phyloP scores from a whole-genome alignment of 1,284 basidiomycete genomes.

The Malassezia japonica region DNA sequence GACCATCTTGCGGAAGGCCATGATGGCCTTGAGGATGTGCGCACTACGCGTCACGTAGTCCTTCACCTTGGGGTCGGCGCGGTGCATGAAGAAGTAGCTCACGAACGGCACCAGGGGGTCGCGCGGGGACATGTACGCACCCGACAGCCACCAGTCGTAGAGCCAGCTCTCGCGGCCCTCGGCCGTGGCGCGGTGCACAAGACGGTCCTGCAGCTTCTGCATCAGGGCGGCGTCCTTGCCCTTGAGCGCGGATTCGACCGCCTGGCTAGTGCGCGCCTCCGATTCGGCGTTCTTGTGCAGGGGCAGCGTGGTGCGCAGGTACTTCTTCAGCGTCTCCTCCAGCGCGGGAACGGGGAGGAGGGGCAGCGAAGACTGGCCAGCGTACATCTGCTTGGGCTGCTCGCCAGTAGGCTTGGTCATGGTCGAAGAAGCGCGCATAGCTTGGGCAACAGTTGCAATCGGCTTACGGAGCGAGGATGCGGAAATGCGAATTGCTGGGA shows the following conservation, averaged over 20 bases:
- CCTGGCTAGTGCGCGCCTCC: slow-evolving; percentile 29
- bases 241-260: slow-evolving; percentile 53
- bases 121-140: slow-evolving; percentile 57
- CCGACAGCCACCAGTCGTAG: slow-evolving; percentile 94
- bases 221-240: slow-evolving; percentile 66
- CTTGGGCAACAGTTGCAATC: neutral
- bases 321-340: slow-evolving; percentile 42
- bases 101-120: slow-evolving; percentile 88
- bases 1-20: slow-evolving; percentile 40
- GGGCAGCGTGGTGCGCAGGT: slow-evolving; percentile 37
- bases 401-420: neutral
- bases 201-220: slow-evolving; percentile 66
- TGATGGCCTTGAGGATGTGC: slow-evolving; percentile 41
- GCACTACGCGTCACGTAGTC: slow-evolving; percentile 36
- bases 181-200: slow-evolving; percentile 60
- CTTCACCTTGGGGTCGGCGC: slow-evolving; percentile 52
- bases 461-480: neutral
- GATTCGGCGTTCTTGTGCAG: slow-evolving; percentile 25
- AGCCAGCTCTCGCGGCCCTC: slow-evolving; percentile 67
- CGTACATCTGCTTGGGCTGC: slow-evolving; percentile 23
- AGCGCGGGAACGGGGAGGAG: slow-evolving; percentile 43
- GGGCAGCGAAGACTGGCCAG: slow-evolving; percentile 40
- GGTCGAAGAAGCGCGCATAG: slow-evolving; percentile 10
- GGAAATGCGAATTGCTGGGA: neutral
- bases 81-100: slow-evolving; percentile 88